These are phyloP conservation scores for Cladosporium sp. DNA, from an alignment of 2,329 filamentous ascomycete genomes.

Conservation along the genomic window DNA sequence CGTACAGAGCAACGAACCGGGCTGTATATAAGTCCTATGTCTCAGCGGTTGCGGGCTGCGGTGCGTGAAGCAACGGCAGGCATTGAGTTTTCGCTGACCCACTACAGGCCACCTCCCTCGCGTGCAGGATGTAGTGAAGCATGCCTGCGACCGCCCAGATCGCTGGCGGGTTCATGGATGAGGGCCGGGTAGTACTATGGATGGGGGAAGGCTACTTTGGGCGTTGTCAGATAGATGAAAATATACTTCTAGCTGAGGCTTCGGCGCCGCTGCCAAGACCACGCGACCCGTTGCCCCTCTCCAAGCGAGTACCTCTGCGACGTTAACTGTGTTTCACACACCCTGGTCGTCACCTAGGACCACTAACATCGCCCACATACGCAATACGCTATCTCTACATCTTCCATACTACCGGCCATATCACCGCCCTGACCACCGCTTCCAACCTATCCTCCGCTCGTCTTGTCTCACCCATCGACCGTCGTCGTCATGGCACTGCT, in stretches of 20 bases:
- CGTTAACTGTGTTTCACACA: conserved; percentile 2
- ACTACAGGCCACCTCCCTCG: not conserved
- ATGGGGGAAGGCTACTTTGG: not conserved
- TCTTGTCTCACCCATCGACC: not conserved
- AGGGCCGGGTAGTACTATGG: not conserved
- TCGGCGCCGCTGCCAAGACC: not conserved
- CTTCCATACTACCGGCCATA: not conserved
- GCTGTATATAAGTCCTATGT: conserved; percentile 19
- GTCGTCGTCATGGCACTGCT: conserved; percentile 14
- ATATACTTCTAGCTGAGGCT: not conserved
- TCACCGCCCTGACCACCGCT: not conserved
- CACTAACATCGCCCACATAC: not conserved
- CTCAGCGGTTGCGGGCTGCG: conserved; percentile 17
- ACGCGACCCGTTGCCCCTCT: conserved; percentile 5
- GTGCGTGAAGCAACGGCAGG: conserved; percentile 20
- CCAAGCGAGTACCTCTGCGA: conserved; percentile 17
- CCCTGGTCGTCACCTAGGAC: conserved; percentile 3
- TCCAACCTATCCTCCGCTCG: not conserved
- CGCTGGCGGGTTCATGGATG: conserved; percentile 4
- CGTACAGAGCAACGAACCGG: conserved; percentile 20
- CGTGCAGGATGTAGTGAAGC: conserved; percentile 11
- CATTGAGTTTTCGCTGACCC: conserved; percentile 18
- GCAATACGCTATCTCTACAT: conserved; percentile 3
- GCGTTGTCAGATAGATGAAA: conserved; percentile 22
- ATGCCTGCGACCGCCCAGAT: conserved; percentile 11